phyloP scores from a whole-genome alignment of 225 moss, liverwort and hornwort species.

The Sphagnum tenellum region DNA sequence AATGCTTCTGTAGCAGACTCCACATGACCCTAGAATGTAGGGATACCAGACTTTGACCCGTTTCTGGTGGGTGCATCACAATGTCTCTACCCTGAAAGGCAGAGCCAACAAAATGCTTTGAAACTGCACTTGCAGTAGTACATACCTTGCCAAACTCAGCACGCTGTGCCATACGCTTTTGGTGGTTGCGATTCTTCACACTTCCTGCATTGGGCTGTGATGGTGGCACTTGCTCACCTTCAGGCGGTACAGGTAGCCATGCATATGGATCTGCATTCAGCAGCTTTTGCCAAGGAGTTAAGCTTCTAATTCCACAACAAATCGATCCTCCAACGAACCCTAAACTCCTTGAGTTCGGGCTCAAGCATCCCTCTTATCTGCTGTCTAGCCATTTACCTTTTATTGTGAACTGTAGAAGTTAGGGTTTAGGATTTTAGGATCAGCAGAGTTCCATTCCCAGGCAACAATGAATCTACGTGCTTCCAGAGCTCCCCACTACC shows the following conservation, averaged over 20 bases:
- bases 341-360: not conserved
- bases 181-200: slow-evolving; percentile 80
- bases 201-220: slow-evolving; percentile 77
- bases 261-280: slow-evolving; percentile 55
- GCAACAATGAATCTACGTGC: no score
- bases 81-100: no score
- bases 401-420: slow-evolving; percentile 1
- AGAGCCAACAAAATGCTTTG: no score
- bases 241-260: slow-evolving; percentile 62
- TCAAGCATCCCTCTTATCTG: not conserved
- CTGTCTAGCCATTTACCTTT: not conserved
- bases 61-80: no score
- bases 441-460: not conserved
- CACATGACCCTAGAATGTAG: no score
- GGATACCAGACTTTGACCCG: no score
- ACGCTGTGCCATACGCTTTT: slow-evolving; percentile 84
- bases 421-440: slow-evolving; percentile 15
- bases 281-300: not conserved
- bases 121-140: no score
- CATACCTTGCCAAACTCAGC: slow-evolving; percentile 67
- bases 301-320: not conserved
- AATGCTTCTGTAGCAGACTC: no score
- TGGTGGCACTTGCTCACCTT: slow-evolving; percentile 62
- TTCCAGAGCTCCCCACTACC: no score
- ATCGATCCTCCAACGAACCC: not conserved